Evolutionary conservation across 257 asterid species (phyloP), one percentile per base, ranked within the genome.

Genomic region (Plantago elongata): DNA sequence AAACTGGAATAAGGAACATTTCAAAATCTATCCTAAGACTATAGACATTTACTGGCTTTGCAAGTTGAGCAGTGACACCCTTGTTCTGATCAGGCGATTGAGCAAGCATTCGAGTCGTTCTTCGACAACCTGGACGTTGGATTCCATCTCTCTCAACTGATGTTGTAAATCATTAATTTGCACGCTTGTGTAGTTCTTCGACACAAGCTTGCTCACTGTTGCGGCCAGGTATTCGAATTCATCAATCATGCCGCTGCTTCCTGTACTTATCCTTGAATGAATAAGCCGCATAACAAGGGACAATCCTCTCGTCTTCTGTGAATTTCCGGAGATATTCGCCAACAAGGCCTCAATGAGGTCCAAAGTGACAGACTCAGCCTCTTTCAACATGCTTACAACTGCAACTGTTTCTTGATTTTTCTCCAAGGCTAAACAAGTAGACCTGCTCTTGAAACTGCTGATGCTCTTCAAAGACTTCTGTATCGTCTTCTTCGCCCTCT

Each of bases 31-130:
- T 59, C 40, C 46, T 44, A 30, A 30, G 13, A 12, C 66, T 66
- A 61, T 57, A 51, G 22, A 17, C 42, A 45, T 4, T 46, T 29
- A 68, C 42, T 65, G 72, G 69, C 67, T 74, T 9, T 61, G 74
- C 72, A 79, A 62, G 54, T 76, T 81, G 17, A 74, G 83, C 16
- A 78, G 62, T 13, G 74, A 76, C 18, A 74, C 84, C 14, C 81
- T 62, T 11, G 83, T 57, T 65, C 30, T 74, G 11, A 79, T 71
- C 68, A 79, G 68, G 22, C 74, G 77, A 60, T 68, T 79, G 72
- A 61, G 74, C 63, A 78, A 61, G 48, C 65, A 45, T 45, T 74
- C 78, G 0, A 78, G 51, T 15, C 57, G 63, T 13, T 76, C 76
- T 57, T 81, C 78, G 18, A 75, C 34, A 7, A 34, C 64, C 51